phyloP scores from a whole-genome alignment of 1,139 yeast species.

The Kazachstania sp. region DNA sequence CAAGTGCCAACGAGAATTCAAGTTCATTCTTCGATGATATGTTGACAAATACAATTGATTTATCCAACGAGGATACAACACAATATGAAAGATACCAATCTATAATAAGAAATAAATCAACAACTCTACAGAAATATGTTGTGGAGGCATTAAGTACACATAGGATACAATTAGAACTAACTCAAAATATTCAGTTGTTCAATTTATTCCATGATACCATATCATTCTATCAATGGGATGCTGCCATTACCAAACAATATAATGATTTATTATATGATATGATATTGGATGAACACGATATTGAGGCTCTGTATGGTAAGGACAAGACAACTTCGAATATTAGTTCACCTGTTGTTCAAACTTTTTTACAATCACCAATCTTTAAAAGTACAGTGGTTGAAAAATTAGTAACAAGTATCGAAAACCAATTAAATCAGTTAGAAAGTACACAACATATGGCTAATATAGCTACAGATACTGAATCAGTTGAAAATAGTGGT shows the following conservation, averaged over 20 bases:
- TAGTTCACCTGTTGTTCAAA: not conserved
- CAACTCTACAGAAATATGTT: not conserved
- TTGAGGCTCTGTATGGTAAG: constrained; percentile 8
- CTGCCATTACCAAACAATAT: constrained; percentile 1
- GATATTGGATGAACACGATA: constrained; percentile 8
- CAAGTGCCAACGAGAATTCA: constrained; percentile 2
- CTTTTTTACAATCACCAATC: constrained; percentile 6
- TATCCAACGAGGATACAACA: not conserved
- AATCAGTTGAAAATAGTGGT: not conserved
- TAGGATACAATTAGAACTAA: not conserved
- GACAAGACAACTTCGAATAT: not conserved
- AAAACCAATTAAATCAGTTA: not conserved
- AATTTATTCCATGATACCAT: not conserved
- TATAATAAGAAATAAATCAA: not conserved
- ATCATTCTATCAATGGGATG: constrained; percentile 6
- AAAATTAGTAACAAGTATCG: constrained; percentile 1
- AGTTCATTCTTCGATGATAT: constrained; percentile 4
- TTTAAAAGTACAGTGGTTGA: constrained; percentile 8
- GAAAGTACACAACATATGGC: not conserved
- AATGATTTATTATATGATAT: constrained; percentile 9
- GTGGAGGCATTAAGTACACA: not conserved
- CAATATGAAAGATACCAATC: not conserved
- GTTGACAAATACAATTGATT: constrained; percentile 2
- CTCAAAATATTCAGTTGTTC: not conserved
- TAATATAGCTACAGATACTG: not conserved